Evolutionary conservation across 2,329 filamentous ascomycete genomes (phyloP).

Genomic region (Diaporthe amygdali): DNA sequence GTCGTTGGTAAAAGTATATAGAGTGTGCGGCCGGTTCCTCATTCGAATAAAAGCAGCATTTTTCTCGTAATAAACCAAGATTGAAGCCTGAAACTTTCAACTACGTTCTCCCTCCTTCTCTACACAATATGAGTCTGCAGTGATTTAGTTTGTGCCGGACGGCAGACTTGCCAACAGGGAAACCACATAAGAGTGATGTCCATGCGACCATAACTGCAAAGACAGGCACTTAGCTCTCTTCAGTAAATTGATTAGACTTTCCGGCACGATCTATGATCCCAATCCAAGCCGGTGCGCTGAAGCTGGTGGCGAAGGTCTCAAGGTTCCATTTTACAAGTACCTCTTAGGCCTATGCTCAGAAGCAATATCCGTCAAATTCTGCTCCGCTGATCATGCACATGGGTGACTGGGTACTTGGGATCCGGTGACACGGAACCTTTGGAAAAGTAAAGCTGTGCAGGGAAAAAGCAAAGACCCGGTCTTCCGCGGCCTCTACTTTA

Average conservation of each 20-base stretch:
- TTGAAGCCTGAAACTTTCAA: background rate
- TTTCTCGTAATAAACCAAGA: background rate
- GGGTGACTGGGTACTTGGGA: background rate
- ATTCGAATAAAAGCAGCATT: background rate
- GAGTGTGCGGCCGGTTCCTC: too few relatives aligned
- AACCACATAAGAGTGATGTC: too few relatives aligned
- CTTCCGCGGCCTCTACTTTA: too few relatives aligned
- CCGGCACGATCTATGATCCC: background rate
- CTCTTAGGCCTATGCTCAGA: too few relatives aligned
- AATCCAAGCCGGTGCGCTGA: background rate
- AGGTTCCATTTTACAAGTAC: background rate
- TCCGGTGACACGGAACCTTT: background rate
- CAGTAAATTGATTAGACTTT: background rate
- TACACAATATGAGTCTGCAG: too few relatives aligned
- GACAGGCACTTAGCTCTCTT: too few relatives aligned
- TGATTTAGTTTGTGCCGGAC: too few relatives aligned
- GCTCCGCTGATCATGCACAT: background rate
- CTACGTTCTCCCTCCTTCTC: accelerated
- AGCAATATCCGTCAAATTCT: too few relatives aligned
- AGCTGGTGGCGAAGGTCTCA: background rate
- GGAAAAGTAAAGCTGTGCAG: background rate
- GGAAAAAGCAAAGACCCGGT: background rate
- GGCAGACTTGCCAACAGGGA: too few relatives aligned
- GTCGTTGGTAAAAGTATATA: background rate
- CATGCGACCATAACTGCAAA: too few relatives aligned